Conservation (phyloP, 495 filamentous ascomycete species). For the Penicillium cinerascens region DNA sequence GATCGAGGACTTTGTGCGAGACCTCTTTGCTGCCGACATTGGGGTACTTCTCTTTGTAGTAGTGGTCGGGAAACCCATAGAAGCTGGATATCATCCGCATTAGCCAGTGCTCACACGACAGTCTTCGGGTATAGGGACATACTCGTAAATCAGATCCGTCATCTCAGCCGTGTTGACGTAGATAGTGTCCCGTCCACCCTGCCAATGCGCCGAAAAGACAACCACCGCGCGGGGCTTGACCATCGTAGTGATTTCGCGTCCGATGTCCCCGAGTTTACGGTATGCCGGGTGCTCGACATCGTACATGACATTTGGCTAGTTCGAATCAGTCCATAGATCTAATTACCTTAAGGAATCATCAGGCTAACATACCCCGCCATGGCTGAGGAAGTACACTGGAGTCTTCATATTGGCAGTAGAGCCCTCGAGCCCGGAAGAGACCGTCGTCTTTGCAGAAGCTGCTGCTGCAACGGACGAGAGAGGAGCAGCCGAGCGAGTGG, state of each 20-base stretch:
- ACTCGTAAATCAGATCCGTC: conserved; percentile 81
- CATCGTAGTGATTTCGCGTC: conserved; percentile 73
- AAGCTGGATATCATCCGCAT: conserved; percentile 45
- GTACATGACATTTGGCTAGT: conserved; percentile 71
- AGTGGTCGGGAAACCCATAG: conserved; percentile 71
- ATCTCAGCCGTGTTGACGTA: conserved; percentile 69
- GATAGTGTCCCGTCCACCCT: conserved; percentile 55
- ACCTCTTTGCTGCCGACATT: conserved; percentile 63
- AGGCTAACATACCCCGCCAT: conserved; percentile 62
- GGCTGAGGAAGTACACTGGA: conserved; percentile 76
- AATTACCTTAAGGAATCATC: neutral
- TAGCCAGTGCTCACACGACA: neutral
- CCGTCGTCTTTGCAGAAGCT: neutral
- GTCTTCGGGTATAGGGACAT: conserved; percentile 22
- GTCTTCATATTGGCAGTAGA: conserved; percentile 31
- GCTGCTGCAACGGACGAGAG: conserved; percentile 2
- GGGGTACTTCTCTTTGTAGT: conserved; percentile 62
- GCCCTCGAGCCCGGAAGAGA: neutral
- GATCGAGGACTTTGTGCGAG: conserved; percentile 60
- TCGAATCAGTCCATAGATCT: neutral
- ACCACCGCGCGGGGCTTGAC: conserved; percentile 79
- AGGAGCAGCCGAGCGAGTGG: conserved; percentile 3
- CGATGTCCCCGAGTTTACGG: conserved; percentile 61
- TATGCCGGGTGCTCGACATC: conserved; percentile 71
- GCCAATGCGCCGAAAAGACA: conserved; percentile 88